Base-by-base conservation (phyloP, 2,329 filamentous ascomycete genomes). In the Penicillium palitans region DNA sequence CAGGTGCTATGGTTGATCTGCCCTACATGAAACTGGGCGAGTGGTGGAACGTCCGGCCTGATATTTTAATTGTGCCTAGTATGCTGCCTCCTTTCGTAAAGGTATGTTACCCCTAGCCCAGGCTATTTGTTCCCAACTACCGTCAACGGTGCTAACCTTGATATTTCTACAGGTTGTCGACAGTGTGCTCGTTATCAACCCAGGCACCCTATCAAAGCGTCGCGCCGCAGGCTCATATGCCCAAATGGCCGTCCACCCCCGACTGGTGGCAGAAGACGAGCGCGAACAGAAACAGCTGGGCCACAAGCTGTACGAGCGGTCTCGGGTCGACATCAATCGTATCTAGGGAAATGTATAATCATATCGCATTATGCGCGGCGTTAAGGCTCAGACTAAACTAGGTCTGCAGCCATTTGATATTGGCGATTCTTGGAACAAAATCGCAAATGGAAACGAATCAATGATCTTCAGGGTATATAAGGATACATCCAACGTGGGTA, bases 21-120 rank as follows among this genome's bases (percentile, higher is more conserved):
- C 88, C 88, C 62, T 96, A 95, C 75, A 72, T 96, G 65, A 93
- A 95, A 77, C 78, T 98, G 19, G 92, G 91, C 19, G 95, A 98
- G 76, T 96, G 96, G 86, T 83, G 95, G 68, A 90, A 89, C 62
- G 89, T 92, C 3, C 81, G 87, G 52, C 95, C 93, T 0, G 95
- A 99, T 75, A 82, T 98, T 39, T 76, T 98, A 69, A 81, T 98
- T 48, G 80, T 90, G 47, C 93, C 95, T 1, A 96, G 91, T 69
- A 84, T 89, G 47, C 76, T 98, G 66, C 90, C 90, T 25, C 89
- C 92, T 3, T 96, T 96, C 80, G 90, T 91, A 40, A 96, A 90
- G 85, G 93, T 95, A 80, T 65, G 83, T 72, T 27, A 12, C 10
- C 1, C 8, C 35, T 35, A 17, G 12, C 3, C 13, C 3, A 7